Percentiles rank a stretch among this genome's conserved stretches.
phyloP scores from a whole-genome alignment of 2,329 filamentous ascomycete genomes.

The Fusarium algeriense region DNA sequence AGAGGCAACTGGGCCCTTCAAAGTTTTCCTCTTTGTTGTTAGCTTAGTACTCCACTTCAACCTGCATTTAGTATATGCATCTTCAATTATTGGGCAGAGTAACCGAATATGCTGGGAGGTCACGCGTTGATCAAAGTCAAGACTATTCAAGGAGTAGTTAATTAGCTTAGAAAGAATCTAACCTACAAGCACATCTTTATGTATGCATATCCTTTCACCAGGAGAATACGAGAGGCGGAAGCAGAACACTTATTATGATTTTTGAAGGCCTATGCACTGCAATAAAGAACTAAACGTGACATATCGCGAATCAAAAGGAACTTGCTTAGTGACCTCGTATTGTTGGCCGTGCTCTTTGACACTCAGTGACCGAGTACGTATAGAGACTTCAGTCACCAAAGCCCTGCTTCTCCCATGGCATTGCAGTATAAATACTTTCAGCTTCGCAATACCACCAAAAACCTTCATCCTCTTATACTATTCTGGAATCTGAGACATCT shows the following conservation, averaged over 20 bases:
- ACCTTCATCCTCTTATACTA: background rate
- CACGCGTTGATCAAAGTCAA: no score
- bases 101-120: no score
- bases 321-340: background rate
- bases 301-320: background rate
- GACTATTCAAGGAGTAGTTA: no score
- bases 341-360: background rate
- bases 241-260: background rate
- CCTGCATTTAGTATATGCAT: no score
- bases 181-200: no score
- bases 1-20: no score
- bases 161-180: no score
- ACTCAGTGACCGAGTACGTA: background rate
- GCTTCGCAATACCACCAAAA: background rate
- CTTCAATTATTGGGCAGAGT: no score
- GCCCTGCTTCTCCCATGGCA: background rate
- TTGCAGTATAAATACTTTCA: background rate
- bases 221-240: background rate
- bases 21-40: no score
- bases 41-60: no score
- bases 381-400: background rate
- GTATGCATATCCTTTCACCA: background rate
- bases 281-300: background rate
- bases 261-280: no score
- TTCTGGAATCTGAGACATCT: background rate